Evolutionary conservation across 2,329 filamentous ascomycete species (phyloP).

Genomic region (Fusarium palustre): DNA sequence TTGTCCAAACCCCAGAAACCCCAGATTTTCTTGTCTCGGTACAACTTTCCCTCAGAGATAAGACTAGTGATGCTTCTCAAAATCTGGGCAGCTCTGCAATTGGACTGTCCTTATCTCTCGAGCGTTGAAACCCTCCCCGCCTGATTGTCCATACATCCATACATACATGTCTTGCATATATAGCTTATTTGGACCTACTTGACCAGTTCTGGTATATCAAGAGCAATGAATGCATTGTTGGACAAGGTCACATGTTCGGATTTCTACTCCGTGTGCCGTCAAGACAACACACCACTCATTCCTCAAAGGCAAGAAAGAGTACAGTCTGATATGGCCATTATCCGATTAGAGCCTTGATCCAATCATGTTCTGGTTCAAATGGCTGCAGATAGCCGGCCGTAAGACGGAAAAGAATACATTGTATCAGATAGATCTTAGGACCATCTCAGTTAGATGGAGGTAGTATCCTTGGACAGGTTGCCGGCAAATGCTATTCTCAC

Average conservation of each 20-base stretch:
- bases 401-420: neutral
- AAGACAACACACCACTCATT: neutral
- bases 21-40: slow-evolving; percentile 25
- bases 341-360: neutral
- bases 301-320: neutral
- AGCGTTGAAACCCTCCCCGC: neutral
- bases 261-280: neutral
- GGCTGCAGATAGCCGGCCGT: neutral
- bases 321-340: neutral
- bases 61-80: slow-evolving; percentile 18
- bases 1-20: slow-evolving; percentile 33
- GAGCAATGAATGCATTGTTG: neutral
- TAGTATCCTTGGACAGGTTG: neutral
- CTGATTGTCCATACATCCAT: slow-evolving; percentile 5
- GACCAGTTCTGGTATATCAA: neutral
- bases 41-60: slow-evolving; percentile 29
- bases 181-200: slow-evolving; percentile 20
- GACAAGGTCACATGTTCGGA: slow-evolving; percentile 12
- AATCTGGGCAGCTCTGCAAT: slow-evolving; percentile 39
- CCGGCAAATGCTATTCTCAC: neutral
- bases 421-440: slow-evolving; percentile 21
- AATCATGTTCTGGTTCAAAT: neutral
- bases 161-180: slow-evolving; percentile 28
- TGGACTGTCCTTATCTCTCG: slow-evolving; percentile 35
- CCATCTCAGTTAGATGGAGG: neutral